Conservation (phyloP, 208 protist genomes). For the Leishmania guyanensis region DNA sequence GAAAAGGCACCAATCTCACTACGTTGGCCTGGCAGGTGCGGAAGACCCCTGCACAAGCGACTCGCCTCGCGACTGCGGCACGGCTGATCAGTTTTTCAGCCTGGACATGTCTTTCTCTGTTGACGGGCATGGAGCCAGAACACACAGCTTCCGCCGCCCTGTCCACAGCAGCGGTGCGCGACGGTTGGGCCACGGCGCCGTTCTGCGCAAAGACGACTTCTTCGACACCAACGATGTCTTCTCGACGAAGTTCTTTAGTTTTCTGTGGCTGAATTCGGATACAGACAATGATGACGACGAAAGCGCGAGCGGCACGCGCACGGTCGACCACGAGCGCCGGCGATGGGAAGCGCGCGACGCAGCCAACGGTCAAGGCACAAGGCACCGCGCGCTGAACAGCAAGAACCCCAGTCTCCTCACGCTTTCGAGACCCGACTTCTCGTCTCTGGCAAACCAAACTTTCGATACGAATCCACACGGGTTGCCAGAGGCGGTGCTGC, state of each 20-base stretch:
- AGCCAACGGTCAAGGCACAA: background rate
- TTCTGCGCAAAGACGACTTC: conserved; percentile 35
- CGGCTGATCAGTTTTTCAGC: conserved; percentile 25
- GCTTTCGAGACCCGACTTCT: conserved; percentile 10
- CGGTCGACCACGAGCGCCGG: background rate
- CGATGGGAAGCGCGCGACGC: background rate
- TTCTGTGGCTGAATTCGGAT: conserved; percentile 34
- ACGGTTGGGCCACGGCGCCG: conserved; percentile 17
- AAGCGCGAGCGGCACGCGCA: background rate
- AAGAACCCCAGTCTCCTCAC: background rate
- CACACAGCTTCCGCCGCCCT: background rate
- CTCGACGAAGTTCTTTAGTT: conserved; percentile 61
- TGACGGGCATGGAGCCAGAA: background rate
- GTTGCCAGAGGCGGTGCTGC: conserved; percentile 43
- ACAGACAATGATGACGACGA: conserved; percentile 14
- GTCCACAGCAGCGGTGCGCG: background rate
- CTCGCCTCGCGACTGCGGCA: background rate
- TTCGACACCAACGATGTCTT: conserved; percentile 62
- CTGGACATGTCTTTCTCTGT: conserved; percentile 16
- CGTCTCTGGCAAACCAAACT: background rate
- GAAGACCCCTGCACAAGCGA: too few relatives aligned
- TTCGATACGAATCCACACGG: conserved; percentile 40
- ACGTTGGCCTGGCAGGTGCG: background rate
- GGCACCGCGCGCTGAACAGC: background rate
- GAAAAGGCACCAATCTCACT: background rate